phyloP scores from a whole-genome alignment of 2,329 filamentous ascomycete species.

The Pseudomassariella vexata region DNA sequence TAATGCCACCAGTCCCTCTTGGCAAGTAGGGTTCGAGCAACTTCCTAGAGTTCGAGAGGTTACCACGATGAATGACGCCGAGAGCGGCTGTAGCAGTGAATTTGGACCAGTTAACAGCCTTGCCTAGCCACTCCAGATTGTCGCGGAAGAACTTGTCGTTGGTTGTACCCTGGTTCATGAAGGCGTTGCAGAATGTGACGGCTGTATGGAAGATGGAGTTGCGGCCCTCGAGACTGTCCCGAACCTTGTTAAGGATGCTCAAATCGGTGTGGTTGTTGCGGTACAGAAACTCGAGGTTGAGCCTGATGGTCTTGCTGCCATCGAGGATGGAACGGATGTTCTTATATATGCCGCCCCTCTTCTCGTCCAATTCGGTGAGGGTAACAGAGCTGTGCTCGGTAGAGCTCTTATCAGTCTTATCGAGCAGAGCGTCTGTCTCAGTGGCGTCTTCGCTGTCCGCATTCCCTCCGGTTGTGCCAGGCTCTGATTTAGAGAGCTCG shows the following conservation, averaged over 20 bases:
- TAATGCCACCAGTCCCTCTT: slow-evolving; percentile 58
- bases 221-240: slow-evolving; percentile 88
- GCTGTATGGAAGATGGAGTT: slow-evolving; percentile 99
- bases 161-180: slow-evolving; percentile 98
- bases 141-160: slow-evolving; percentile 98
- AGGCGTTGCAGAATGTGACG: slow-evolving; percentile 95
- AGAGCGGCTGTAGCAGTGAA: slow-evolving; percentile 95
- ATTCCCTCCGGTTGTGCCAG: slow-evolving; percentile 36
- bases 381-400: slow-evolving; percentile 48
- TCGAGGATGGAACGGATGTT: slow-evolving; percentile 68
- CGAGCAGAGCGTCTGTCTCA: slow-evolving; percentile 44
- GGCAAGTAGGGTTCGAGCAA: slow-evolving; percentile 92
- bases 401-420: slow-evolving; percentile 44
- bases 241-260: slow-evolving; percentile 90
- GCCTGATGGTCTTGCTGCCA: slow-evolving; percentile 86
- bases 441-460: slow-evolving; percentile 39
- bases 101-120: slow-evolving; percentile 99
- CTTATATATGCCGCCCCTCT: slow-evolving; percentile 50
- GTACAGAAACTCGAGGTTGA: slow-evolving; percentile 95
- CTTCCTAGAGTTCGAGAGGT: slow-evolving; percentile 88
- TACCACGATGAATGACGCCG: slow-evolving; percentile 94
- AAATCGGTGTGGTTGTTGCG: slow-evolving; percentile 91
- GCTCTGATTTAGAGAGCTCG: slow-evolving; percentile 32
- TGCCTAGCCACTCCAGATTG: slow-evolving; percentile 95
- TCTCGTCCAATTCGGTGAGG: slow-evolving; percentile 39